Evolutionary conservation across 202 grass and related monocot species (phyloP).

Genomic region (Eragrostis tef): DNA sequence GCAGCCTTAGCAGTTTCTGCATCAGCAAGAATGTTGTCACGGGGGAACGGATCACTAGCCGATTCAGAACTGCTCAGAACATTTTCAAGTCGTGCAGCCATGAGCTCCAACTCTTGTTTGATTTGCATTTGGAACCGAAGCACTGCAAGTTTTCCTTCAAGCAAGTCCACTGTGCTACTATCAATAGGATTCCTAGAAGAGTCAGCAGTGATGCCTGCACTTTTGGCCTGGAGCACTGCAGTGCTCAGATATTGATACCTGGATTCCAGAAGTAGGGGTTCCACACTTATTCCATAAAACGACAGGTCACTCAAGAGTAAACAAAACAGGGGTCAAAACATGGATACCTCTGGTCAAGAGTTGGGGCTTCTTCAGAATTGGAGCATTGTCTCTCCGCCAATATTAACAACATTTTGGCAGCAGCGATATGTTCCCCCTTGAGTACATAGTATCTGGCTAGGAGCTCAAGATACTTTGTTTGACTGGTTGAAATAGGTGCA

Average conservation of each 20-base stretch:
- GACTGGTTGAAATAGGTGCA: conserved; percentile 55
- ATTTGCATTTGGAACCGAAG: conserved; percentile 97
- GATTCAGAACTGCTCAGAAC: conserved; percentile 48
- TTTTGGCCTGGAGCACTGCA: conserved; percentile 90
- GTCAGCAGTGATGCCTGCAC: conserved; percentile 56
- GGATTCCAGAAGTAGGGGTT: conserved; percentile 45
- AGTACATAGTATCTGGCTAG: conserved; percentile 82
- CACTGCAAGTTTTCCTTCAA: conserved; percentile 93
- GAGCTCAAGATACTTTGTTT: conserved; percentile 84
- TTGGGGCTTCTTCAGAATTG: conserved; percentile 66
- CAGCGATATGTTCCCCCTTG: conserved; percentile 84
- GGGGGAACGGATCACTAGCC: conserved; percentile 58
- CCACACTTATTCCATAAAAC: conserved; percentile 43
- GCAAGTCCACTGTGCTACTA: conserved; percentile 82
- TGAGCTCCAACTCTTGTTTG: conserved; percentile 72
- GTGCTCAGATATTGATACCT: conserved; percentile 93
- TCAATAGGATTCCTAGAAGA: conserved; percentile 70
- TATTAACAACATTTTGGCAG: conserved; percentile 81
- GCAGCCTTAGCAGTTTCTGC: conserved; percentile 58
- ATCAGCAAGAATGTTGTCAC: conserved; percentile 56
- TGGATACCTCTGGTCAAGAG: conserved; percentile 81
- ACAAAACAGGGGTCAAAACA: conserved; percentile 40
- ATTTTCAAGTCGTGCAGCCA: conserved; percentile 57
- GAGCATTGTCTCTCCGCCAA: conserved; percentile 89
- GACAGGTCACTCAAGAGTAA: conserved; percentile 18